Conservation (phyloP, 2,329 filamentous ascomycete species). For the Aspergillus fijiensis region DNA sequence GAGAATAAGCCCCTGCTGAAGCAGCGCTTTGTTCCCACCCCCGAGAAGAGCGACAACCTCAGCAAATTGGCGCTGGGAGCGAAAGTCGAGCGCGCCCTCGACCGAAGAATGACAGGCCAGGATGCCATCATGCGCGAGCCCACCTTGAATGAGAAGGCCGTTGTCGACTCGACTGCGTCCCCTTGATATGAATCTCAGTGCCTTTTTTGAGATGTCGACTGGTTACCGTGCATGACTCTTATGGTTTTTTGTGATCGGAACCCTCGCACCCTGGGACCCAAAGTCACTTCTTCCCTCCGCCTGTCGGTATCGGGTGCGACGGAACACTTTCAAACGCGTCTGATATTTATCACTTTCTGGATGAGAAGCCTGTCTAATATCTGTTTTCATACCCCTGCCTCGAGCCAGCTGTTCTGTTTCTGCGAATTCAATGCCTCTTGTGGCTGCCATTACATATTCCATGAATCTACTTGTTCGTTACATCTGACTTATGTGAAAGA, state of each 20-base stretch:
- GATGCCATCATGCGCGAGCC: slow-evolving; percentile 77
- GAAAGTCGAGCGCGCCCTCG: slow-evolving; percentile 84
- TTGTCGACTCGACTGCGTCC: slow-evolving; percentile 20
- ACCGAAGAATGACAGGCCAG: slow-evolving; percentile 81
- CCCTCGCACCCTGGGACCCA: neutral
- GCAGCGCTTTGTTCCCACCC: slow-evolving; percentile 76
- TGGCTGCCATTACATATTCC: neutral
- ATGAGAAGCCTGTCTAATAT: slow-evolving; percentile 12
- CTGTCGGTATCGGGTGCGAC: neutral
- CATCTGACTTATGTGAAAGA: neutral
- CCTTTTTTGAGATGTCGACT: slow-evolving; percentile 6
- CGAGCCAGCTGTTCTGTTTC: neutral
- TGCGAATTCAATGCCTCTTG: slow-evolving; percentile 5
- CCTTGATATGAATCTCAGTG: slow-evolving; percentile 14
- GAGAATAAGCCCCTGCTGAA: slow-evolving; percentile 82
- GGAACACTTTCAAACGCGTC: neutral
- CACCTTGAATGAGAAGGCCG: slow-evolving; percentile 43
- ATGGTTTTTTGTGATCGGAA: slow-evolving; percentile 10
- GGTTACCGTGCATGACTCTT: slow-evolving; percentile 7
- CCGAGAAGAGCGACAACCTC: slow-evolving; percentile 78
- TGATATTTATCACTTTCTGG: neutral
- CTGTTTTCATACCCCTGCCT: slow-evolving; percentile 15
- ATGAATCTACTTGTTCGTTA: neutral
- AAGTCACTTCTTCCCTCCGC: neutral
- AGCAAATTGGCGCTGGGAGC: slow-evolving; percentile 85